Conservation (phyloP, 2,329 filamentous ascomycete species). For the Diplocarpon rosae region DNA sequence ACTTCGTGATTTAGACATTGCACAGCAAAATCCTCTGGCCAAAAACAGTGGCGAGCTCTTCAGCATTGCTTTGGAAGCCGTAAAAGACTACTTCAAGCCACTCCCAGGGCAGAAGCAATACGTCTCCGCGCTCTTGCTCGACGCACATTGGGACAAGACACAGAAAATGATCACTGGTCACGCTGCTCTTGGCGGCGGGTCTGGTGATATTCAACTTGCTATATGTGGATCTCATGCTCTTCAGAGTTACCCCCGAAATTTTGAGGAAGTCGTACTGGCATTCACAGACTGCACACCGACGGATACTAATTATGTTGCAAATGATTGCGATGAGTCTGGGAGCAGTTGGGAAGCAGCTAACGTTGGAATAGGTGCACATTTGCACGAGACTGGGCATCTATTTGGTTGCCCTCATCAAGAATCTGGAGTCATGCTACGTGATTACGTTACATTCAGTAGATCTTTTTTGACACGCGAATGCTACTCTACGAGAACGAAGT, state of each 20-base stretch:
- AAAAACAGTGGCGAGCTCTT: conserved; percentile 65
- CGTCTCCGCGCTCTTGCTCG: conserved; percentile 76
- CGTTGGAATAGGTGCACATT: conserved; percentile 82
- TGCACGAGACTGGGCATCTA: conserved; percentile 83
- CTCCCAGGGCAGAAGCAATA: conserved; percentile 73
- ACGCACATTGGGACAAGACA: conserved; percentile 74
- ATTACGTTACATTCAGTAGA: conserved; percentile 76
- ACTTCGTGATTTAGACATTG: conserved; percentile 64
- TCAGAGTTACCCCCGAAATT: conserved; percentile 77
- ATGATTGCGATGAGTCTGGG: conserved; percentile 76
- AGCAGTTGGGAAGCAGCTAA: conserved; percentile 95
- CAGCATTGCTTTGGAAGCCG: conserved; percentile 63
- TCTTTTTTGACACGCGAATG: conserved; percentile 73
- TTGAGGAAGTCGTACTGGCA: conserved; percentile 83
- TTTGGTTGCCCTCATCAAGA: conserved; percentile 87
- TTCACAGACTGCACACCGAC: conserved; percentile 88
- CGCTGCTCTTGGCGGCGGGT: conserved; percentile 69
- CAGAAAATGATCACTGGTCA: conserved; percentile 65
- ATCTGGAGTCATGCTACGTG: conserved; percentile 81
- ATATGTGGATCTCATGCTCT: conserved; percentile 89
- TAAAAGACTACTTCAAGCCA: conserved; percentile 66
- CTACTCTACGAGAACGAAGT: conserved; percentile 77
- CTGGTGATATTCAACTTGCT: conserved; percentile 66
- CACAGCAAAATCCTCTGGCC: conserved; percentile 64
- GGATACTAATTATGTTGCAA: conserved; percentile 68